Base-by-base conservation (phyloP, 1,284 basidiomycete species). In the Termitomyces sp. region DNA sequence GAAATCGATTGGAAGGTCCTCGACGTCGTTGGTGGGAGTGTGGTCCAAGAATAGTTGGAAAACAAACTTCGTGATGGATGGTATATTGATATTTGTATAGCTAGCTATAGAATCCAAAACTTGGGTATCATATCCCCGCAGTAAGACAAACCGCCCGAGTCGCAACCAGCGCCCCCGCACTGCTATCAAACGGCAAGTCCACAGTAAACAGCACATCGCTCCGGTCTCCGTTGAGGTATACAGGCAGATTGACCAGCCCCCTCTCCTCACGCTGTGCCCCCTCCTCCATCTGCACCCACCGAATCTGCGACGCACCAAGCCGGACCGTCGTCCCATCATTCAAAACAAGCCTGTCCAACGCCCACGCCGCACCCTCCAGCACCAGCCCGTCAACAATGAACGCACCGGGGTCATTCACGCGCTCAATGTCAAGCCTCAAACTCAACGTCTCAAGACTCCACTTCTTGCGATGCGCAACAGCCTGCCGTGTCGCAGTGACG, bases 401-500 rank as follows among this genome's bases (percentile, higher is more conserved):
- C 3, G 88, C 86, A 55, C 80, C 78, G 0, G 83, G 83, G 58
- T 87, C 84, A 61, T 82, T 86, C 38, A 88, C 84, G 38, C 83
- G 78, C 62, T 91, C 91, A 42, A 97, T 83, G 57, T 92, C 88
- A 17, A 98, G 74, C 54, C 85, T 74, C 42, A 98, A 71, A 53
- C 83, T 77, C 61, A 97, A 70, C n/a, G 92, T 93, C 71, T 98
- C 94, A 59, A 98, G 74, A 69, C 92, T 94, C 86, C 90, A 92
- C 60, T 85, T 84, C 72, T 90, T 93, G 54, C 86, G 80, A 68
- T 97, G 94, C 1, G 94, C 94, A 7, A 94, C 88, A 15, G 90
- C 86, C 71, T 98, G 95, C 52, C 94, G 81, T 1, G 93, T 95
- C 1, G 94, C 94, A 0, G 94, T 97, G 64, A 98, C 82, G 69